phyloP scores from a whole-genome alignment of 179 eudicot species.

The Silene noctiflora region DNA sequence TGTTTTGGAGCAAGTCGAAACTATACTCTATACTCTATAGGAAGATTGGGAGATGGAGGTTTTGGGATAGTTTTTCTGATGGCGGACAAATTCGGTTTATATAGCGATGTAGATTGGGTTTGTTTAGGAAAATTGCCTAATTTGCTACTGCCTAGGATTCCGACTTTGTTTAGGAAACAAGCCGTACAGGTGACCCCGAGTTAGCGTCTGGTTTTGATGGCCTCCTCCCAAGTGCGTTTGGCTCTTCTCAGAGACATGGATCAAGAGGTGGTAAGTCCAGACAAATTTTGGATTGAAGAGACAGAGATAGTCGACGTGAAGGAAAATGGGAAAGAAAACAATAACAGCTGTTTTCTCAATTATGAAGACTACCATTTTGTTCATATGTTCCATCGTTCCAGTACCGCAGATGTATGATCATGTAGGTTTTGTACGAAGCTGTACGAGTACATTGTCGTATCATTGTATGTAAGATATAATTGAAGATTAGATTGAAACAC shows the following conservation, averaged over 20 bases:
- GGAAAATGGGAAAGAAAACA: slow-evolving; percentile 94
- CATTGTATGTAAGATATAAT: background rate
- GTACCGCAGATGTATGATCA: background rate
- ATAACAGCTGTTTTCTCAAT: background rate
- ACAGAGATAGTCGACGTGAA: slow-evolving; percentile 79
- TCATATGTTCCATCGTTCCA: background rate
- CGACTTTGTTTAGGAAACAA: too few species aligned
- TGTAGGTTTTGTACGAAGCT: background rate
- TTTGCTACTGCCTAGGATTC: too few species aligned
- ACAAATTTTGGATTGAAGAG: slow-evolving; percentile 64
- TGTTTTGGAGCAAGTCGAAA: too few species aligned
- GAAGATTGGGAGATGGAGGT: too few species aligned
- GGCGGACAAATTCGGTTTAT: too few species aligned
- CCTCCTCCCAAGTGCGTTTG: slow-evolving; percentile 43
- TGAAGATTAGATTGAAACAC: background rate
- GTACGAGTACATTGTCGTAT: background rate
- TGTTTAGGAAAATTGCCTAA: too few species aligned
- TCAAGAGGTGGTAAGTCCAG: slow-evolving; percentile 65
- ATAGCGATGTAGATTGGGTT: too few species aligned
- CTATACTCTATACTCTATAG: too few species aligned
- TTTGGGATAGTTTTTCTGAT: too few species aligned
- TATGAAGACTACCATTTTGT: background rate
- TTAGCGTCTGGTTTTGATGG: slow-evolving; percentile 45
- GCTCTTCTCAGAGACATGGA: slow-evolving; percentile 58
- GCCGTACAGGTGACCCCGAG: slow-evolving; percentile 22